Evolutionary conservation across 73 alveolate species (phyloP).

Genomic region (Paramecium octaurelia): DNA sequence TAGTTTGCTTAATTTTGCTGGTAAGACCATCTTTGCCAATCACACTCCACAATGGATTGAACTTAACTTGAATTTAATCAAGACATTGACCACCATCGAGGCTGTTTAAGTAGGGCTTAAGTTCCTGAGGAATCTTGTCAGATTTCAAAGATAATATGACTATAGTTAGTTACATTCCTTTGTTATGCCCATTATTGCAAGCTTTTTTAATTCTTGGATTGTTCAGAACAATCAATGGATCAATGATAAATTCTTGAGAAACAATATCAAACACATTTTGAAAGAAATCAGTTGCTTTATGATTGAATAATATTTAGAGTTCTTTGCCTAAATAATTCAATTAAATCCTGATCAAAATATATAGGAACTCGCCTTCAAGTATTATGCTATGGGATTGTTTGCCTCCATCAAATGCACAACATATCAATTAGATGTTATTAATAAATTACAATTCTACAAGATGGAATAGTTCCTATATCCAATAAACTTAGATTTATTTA

Average conservation of each 20-base stretch:
- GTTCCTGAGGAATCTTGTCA: background rate
- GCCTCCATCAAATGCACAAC: background rate
- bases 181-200: background rate
- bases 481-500: background rate
- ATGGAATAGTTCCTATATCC: background rate
- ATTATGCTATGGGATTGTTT: background rate
- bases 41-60: background rate
- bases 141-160: background rate
- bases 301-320: background rate
- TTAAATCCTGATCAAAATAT: background rate
- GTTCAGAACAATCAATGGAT: background rate
- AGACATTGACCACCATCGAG: background rate
- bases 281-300: background rate
- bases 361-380: background rate
- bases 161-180: background rate
- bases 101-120: background rate
- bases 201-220: background rate
- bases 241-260: background rate
- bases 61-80: background rate
- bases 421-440: background rate
- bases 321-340: background rate
- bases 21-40: background rate
- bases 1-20: background rate
- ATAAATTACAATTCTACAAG: background rate
- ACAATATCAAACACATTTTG: background rate